phyloP scores from a whole-genome alignment of 768 basidiomycete species.

The Lepiota brunneoincarnata region DNA sequence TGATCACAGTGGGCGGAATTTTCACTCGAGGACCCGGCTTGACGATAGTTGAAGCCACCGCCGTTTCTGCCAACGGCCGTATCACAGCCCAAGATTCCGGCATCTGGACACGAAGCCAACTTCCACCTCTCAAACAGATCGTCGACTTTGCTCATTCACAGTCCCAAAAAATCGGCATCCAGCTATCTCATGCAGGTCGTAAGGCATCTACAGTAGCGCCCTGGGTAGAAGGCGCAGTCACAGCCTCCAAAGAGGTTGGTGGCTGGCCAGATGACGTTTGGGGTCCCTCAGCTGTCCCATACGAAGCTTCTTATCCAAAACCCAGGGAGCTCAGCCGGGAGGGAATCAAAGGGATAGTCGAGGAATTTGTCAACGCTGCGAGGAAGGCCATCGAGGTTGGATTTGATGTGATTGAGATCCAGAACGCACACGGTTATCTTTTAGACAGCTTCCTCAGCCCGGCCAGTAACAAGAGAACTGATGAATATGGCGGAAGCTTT shows the following conservation, averaged over 20 bases:
- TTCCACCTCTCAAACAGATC: slow-evolving; percentile 21
- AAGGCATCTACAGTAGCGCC: slow-evolving; percentile 65
- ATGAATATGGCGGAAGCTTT: slow-evolving; percentile 68
- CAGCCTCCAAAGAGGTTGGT: slow-evolving; percentile 32
- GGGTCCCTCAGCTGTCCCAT: slow-evolving; percentile 54
- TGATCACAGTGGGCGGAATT: slow-evolving; percentile 54
- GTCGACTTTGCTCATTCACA: slow-evolving; percentile 68
- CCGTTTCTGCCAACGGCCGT: slow-evolving; percentile 50
- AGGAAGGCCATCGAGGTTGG: slow-evolving; percentile 55
- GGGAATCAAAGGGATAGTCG: slow-evolving; percentile 55
- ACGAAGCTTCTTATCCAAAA: slow-evolving; percentile 36
- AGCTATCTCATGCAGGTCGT: slow-evolving; percentile 75
- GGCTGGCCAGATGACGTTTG: slow-evolving; percentile 54
- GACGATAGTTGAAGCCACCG: slow-evolving; percentile 62
- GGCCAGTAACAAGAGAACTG: slow-evolving; percentile 56
- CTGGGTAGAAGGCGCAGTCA: slow-evolving; percentile 41
- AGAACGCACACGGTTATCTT: slow-evolving; percentile 63
- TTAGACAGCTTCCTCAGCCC: slow-evolving; percentile 58
- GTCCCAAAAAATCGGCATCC: slow-evolving; percentile 66
- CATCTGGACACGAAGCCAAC: slow-evolving; percentile 53
- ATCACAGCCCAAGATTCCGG: slow-evolving; percentile 62
- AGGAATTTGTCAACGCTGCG: slow-evolving; percentile 50
- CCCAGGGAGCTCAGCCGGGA: slow-evolving; percentile 56
- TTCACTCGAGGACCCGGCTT: slow-evolving; percentile 50
- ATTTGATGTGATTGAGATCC: slow-evolving; percentile 59